phyloP scores from a whole-genome alignment of 176 grass and related monocot genomes.

The Musa acuminata region DNA sequence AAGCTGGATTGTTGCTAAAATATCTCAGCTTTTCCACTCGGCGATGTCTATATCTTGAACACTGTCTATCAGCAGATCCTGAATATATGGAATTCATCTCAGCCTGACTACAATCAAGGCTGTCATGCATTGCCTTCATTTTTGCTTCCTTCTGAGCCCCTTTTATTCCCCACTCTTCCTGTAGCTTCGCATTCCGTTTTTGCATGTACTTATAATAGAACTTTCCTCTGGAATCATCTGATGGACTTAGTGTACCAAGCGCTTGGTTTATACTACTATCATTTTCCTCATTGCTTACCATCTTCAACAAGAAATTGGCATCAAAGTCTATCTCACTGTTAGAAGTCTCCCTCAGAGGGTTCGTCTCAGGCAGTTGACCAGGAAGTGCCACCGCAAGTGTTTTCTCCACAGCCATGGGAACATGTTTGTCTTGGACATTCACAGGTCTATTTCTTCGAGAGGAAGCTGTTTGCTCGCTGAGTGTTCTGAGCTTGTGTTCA shows the following conservation, averaged over 20 bases:
- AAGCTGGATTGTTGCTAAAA: conserved; percentile 36
- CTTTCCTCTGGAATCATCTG: conserved; percentile 80
- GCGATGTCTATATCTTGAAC: conserved; percentile 29
- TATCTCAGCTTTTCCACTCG: conserved; percentile 35
- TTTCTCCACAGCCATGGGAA: conserved; percentile 37
- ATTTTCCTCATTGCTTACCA: conserved; percentile 44
- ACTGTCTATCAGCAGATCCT: conserved; percentile 30
- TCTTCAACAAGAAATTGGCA: conserved; percentile 62
- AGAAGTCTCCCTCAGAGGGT: conserved; percentile 34
- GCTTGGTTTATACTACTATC: conserved; percentile 37
- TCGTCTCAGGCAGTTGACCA: conserved; percentile 28
- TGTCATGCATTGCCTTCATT: conserved; percentile 82
- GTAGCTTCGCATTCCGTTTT: conserved; percentile 82
- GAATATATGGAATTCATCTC: conserved; percentile 71
- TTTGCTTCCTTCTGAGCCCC: conserved; percentile 68
- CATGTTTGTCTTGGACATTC: conserved; percentile 37
- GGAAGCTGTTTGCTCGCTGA: conserved; percentile 36
- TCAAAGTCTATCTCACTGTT: conserved; percentile 32
- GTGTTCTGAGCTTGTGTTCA: conserved; percentile 56
- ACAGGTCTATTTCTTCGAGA: conserved; percentile 51
- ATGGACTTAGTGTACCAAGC: conserved; percentile 41
- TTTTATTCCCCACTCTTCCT: conserved; percentile 70
- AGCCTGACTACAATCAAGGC: conserved; percentile 68
- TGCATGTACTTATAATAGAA: conserved; percentile 92
- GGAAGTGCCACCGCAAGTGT: conserved; percentile 28